Evolutionary conservation across 129 eudicot species (phyloP), one percentile per base, ranked within the genome.

Genomic region (Logfia minima): DNA sequence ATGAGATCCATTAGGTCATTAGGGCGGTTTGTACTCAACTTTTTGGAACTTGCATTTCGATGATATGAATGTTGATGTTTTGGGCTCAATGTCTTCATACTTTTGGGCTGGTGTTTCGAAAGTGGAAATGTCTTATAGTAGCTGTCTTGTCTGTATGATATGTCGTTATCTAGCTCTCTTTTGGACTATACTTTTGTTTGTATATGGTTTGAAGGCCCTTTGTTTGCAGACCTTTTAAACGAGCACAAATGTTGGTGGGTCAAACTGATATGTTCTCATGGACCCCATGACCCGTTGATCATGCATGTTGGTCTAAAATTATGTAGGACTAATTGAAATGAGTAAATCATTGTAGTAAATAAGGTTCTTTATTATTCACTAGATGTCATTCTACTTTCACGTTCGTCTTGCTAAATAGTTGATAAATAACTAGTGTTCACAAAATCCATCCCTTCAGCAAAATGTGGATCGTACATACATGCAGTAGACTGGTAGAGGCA

Each of bases 1-100:
- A 80, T 74, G 84, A 81, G 84, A 67, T 81, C 13, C 6, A 14
- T 14, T 48, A 48, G 55, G 17, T 48, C 55, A 48, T 48, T 56
- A 73, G 79, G 82, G 70, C 65, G 63, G 80, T 39, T 67, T 75
- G 84, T 79, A 53, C 32, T 48, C 58, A 79, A 23, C 59, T 9
- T 74, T 74, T 74, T 58, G 75, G 70, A 59, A 68, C 76, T 81
- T 60, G 59, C 58, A 59, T 75, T 68, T 75, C 70, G 41, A 55
- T 60, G 74, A 68, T 59, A 32, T 67, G 63, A 62, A 70, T 56
- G 26, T 58, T 58, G 67, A 65, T 72, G 74, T 13, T 63, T 73
- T 72, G 72, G 77, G 77, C 22, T 19, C n/a, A 41, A 43, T 70
- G 70, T 80, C 18, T 48, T 48, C 55, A 13, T 48, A 14, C 55